Evolutionary conservation across 768 basidiomycete genomes (phyloP), one percentile per base, ranked within the genome.

Genomic region (Xerocomellus intermedius): DNA sequence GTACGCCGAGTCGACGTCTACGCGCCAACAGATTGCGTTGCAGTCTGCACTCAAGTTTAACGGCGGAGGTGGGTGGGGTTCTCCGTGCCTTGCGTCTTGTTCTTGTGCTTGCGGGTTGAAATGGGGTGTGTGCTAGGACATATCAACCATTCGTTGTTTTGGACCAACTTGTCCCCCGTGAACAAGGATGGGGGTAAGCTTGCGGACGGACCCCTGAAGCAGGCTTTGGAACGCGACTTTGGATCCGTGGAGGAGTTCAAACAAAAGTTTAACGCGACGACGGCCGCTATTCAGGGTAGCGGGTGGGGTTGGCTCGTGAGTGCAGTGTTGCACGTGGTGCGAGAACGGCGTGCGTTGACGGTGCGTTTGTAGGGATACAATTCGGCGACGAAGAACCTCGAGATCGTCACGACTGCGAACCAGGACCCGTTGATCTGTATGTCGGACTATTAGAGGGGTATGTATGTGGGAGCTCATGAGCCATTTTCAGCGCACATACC

Each of bases 241-340:
- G 94, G 95, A 13, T 87, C 87, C 4, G 75, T 98, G 49, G 94
- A 94, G 14, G 82, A 74, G 22, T 85, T 98, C 70, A 94, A 96
- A 79, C 87, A 85, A 63, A 79, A 81, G 58, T 82, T 98, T 72
- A 98, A 96, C 73, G 74, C 94, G 24, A 81, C 81, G 58, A 96
- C 96, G 22, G 93, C 89, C 32, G 94, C 81, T 49, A 89, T 99
- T 51, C 97, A 99, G 74, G 97, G 97, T 26, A 93, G 90, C 62
- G 97, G 97, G 3, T 99, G 97, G 97, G 96, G 95, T 42, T 99
- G 97, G 97, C 81, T 99, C 55, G 93, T 87, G 62, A 57, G 79
- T 75, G 37, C 22, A 30, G 54, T 33, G 19, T 35, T 36, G 35
- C 4, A 5, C 22, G 52, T 21, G 28, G 35, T 14, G 24, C 32